A percentile compares a stretch with the other conserved stretches of the same genome.
Conservation (phyloP, 257 asterid species). For the Penstemon newberryi region DNA sequence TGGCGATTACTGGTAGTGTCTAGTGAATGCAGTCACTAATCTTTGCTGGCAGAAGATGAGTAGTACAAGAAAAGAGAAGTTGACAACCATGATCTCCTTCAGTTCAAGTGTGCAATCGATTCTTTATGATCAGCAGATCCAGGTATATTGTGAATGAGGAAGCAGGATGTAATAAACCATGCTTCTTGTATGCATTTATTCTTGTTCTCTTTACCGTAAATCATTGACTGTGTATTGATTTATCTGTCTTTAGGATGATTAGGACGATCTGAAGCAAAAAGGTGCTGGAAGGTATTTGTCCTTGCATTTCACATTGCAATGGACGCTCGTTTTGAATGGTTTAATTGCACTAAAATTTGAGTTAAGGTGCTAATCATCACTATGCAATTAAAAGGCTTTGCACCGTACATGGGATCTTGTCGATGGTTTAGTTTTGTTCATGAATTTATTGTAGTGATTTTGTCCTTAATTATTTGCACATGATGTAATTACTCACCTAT, state of each 20-base stretch:
- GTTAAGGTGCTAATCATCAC: too few relatives aligned
- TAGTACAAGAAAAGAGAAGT: neutral
- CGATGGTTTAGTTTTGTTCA: too few relatives aligned
- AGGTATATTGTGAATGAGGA: slow-evolving; percentile 5
- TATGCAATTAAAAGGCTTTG: too few relatives aligned
- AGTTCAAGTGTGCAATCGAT: slow-evolving; percentile 22
- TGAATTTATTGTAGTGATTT: too few relatives aligned
- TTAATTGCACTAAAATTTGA: too few relatives aligned
- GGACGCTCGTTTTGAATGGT: neutral
- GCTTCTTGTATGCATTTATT: neutral
- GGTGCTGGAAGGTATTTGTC: slow-evolving; percentile 19
- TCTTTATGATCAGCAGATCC: neutral
- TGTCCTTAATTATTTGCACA: too few relatives aligned
- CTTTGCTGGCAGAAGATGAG: neutral
- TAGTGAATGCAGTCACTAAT: neutral
- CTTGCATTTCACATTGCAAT: slow-evolving; percentile 9
- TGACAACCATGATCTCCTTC: slow-evolving; percentile 21
- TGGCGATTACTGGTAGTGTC: slow-evolving; percentile 88
- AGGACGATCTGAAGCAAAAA: slow-evolving; percentile 17
- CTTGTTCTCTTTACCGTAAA: neutral
- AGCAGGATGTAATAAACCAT: neutral
- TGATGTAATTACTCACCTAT: too few relatives aligned
- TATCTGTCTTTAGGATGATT: slow-evolving; percentile 23
- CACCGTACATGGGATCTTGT: too few relatives aligned
- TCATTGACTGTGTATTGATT: neutral